phyloP scores from a whole-genome alignment of 2,329 filamentous ascomycete genomes.

The Claviceps sp. region DNA sequence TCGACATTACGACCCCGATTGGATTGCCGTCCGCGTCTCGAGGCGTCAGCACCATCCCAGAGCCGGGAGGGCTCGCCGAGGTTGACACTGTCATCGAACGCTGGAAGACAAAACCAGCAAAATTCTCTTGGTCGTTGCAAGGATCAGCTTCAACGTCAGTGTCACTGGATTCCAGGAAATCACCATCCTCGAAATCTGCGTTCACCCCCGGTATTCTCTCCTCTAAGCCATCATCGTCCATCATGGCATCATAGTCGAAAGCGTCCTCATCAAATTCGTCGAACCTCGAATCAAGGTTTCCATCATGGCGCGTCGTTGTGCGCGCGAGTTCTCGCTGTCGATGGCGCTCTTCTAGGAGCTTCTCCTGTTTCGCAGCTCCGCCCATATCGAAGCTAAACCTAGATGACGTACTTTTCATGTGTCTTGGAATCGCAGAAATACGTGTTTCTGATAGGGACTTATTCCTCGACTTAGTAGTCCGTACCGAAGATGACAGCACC shows the following conservation, averaged over 20 bases:
- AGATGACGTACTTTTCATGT: slow-evolving; percentile 66
- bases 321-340: slow-evolving; percentile 52
- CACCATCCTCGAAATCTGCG: slow-evolving; percentile 8
- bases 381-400: slow-evolving; percentile 75
- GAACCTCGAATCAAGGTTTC: slow-evolving; percentile 36
- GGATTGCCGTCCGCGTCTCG: slow-evolving; percentile 39
- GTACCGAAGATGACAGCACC: slow-evolving; percentile 10
- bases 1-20: slow-evolving; percentile 43
- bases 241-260: slow-evolving; percentile 50
- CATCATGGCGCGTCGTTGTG: slow-evolving; percentile 26
- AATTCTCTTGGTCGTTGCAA: slow-evolving; percentile 46
- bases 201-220: slow-evolving; percentile 52
- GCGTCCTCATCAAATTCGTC: slow-evolving; percentile 50
- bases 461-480: slow-evolving; percentile 34
- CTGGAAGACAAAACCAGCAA: slow-evolving; percentile 45
- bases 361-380: slow-evolving; percentile 53
- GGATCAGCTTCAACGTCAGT: slow-evolving; percentile 26
- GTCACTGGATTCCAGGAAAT: not conserved
- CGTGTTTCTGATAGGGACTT: slow-evolving; percentile 37
- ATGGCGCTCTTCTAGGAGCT: slow-evolving; percentile 59
- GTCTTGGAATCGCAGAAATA: slow-evolving; percentile 39
- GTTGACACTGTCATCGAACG: slow-evolving; percentile 38
- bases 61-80: slow-evolving; percentile 34
- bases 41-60: slow-evolving; percentile 36
- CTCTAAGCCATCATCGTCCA: slow-evolving; percentile 51